Conservation (phyloP, 805 yeast genomes). For the Pichia phayaonensis region DNA sequence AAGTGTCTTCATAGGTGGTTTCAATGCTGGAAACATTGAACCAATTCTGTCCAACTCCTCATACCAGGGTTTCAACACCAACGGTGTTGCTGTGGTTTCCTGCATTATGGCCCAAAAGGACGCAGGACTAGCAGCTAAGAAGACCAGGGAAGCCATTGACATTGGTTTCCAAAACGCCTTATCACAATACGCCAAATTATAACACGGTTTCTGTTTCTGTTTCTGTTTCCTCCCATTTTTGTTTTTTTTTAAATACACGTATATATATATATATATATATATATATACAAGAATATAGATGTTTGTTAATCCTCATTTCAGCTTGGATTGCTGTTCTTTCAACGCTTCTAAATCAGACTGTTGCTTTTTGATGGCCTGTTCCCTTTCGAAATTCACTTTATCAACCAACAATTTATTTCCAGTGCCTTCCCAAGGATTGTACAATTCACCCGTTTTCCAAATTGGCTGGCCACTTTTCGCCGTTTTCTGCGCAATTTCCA, state of each 20-base stretch:
- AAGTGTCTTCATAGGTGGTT: slow-evolving; percentile 78
- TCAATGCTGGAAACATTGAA: slow-evolving; percentile 54
- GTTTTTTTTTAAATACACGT: too few species aligned
- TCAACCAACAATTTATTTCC: slow-evolving; percentile 31
- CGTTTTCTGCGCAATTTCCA: slow-evolving; percentile 58
- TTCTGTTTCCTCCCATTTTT: too few species aligned
- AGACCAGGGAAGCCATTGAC: background rate
- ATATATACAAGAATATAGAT: background rate
- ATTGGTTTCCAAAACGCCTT: background rate
- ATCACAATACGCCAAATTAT: too few species aligned
- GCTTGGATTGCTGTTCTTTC: slow-evolving; percentile 30
- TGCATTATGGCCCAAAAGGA: slow-evolving; percentile 62
- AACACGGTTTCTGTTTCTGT: too few species aligned
- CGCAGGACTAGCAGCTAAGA: slow-evolving; percentile 44
- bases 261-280: background rate
- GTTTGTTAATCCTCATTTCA: background rate
- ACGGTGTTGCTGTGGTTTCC: slow-evolving; percentile 89
- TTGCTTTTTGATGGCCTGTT: slow-evolving; percentile 35
- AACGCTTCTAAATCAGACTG: slow-evolving; percentile 33
- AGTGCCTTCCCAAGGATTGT: slow-evolving; percentile 55
- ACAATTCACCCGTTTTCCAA: slow-evolving; percentile 71
- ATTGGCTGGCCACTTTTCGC: slow-evolving; percentile 67
- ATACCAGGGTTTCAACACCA: slow-evolving; percentile 39
- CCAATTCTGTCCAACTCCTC: slow-evolving; percentile 47
- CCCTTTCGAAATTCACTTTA: slow-evolving; percentile 40